phyloP scores from a whole-genome alignment of 2,329 filamentous ascomycete species.

The Dendrostoma leiphaemia region DNA sequence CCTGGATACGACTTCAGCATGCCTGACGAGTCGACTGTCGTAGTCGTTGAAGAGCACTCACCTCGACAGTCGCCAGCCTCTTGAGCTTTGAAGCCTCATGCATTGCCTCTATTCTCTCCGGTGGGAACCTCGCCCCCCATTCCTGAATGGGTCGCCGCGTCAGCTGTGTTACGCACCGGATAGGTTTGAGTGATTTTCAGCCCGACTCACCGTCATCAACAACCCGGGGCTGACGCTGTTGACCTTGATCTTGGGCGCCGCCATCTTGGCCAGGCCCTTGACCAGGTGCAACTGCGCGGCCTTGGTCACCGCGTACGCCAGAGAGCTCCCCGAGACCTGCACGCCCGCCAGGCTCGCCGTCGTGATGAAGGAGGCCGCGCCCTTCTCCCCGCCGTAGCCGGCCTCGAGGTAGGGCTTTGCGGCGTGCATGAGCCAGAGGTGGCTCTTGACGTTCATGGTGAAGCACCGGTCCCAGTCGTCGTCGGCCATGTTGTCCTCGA shows the following conservation, averaged over 20 bases:
- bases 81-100: constrained; percentile 60
- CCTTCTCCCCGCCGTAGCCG: constrained; percentile 40
- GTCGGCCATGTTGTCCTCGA: constrained; percentile 54
- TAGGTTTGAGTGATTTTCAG: too few relatives aligned
- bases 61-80: constrained; percentile 53
- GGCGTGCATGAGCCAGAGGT: constrained; percentile 59
- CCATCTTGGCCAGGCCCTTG: constrained; percentile 51
- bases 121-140: constrained; percentile 60
- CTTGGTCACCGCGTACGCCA: constrained; percentile 76
- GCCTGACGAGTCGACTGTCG: background rate
- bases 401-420: constrained; percentile 50
- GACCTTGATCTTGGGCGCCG: constrained; percentile 54
- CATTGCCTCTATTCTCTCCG: constrained; percentile 52
- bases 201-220: constrained; percentile 44
- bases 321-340: constrained; percentile 58
- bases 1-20: constrained; percentile 28
- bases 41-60: too few relatives aligned
- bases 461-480: constrained; percentile 60
- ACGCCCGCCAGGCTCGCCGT: constrained; percentile 65
- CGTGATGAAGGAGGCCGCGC: constrained; percentile 53
- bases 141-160: constrained; percentile 36
- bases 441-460: constrained; percentile 61
- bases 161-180: too few relatives aligned
- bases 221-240: constrained; percentile 58
- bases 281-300: constrained; percentile 64